phyloP scores from a whole-genome alignment of 495 filamentous ascomycete genomes.

The Poronia punctata region DNA sequence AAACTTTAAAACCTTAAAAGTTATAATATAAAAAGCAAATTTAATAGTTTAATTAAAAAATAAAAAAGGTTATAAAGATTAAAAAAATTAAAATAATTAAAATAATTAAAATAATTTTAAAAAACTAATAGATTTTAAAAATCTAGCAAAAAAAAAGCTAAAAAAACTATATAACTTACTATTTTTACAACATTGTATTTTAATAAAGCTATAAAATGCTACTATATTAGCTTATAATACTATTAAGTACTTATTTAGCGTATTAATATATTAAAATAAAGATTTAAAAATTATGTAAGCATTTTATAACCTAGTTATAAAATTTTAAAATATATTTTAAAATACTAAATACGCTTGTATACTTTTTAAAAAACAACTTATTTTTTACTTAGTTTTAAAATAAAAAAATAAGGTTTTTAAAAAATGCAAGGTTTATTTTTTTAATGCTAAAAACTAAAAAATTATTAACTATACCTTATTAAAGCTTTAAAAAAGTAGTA shows the following conservation, averaged over 20 bases:
- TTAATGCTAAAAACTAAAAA: background rate
- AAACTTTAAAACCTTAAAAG: background rate
- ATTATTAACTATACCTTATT: too few species aligned
- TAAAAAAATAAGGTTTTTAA: constrained; percentile 2
- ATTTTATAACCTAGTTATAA: constrained; percentile 1
- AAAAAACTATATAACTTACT: too few species aligned
- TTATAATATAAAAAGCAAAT: too few species aligned
- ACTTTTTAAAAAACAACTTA: background rate
- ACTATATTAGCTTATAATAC: background rate
- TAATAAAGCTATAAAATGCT: background rate
- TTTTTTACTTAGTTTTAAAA: background rate
- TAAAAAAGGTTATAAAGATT: too few species aligned
- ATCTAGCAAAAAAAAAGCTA: too few species aligned
- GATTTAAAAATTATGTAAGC: background rate
- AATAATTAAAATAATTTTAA: too few species aligned
- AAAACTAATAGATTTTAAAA: too few species aligned
- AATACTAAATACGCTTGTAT: background rate
- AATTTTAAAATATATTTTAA: constrained; percentile 2
- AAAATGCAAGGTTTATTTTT: constrained; percentile 1
- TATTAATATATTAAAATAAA: background rate
- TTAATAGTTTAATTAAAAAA: too few species aligned
- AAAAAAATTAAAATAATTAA: too few species aligned
- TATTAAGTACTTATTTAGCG: background rate
- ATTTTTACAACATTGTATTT: too few species aligned
- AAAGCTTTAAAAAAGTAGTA: background rate